These are phyloP conservation scores for Phytophthora multivora DNA, from an alignment of 352 stramenopile species.

Conservation along the genomic window DNA sequence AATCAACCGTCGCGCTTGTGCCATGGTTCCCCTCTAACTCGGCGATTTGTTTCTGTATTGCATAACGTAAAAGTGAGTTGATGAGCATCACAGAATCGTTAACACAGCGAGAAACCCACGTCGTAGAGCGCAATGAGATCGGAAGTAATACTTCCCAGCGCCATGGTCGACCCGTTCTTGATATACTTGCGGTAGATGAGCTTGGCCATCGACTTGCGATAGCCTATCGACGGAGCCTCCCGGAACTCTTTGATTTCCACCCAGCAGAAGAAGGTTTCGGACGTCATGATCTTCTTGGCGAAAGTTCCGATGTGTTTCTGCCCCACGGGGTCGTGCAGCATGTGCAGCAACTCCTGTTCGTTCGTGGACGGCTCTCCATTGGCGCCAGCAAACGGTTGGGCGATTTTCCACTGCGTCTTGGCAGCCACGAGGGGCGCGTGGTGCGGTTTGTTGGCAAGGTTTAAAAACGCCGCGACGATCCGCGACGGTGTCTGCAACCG, in stretches of 20 bases:
- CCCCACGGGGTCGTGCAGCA: conserved; percentile 79
- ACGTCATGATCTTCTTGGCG: conserved; percentile 84
- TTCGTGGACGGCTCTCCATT: conserved; percentile 55
- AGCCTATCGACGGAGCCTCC: conserved; percentile 64
- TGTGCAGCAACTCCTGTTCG: conserved; percentile 69
- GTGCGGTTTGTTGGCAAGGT: conserved; percentile 64
- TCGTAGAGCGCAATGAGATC: conserved; percentile 75
- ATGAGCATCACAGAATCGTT: conserved; percentile 7
- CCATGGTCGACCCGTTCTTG: conserved; percentile 75
- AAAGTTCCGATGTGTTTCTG: conserved; percentile 84
- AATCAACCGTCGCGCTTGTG: conserved; percentile 55
- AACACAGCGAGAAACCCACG: conserved; percentile 40
- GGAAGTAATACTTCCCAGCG: conserved; percentile 73
- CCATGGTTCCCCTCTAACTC: conserved; percentile 49
- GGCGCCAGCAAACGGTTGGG: conserved; percentile 50
- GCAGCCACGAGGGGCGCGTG: conserved; percentile 72
- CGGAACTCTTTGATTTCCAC: conserved; percentile 87
- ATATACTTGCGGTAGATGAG: conserved; percentile 90
- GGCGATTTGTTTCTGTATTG: conserved; percentile 63
- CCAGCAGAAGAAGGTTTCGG: conserved; percentile 88
- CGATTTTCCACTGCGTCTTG: conserved; percentile 83
- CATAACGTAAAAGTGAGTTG: background rate
- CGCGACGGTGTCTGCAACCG: conserved; percentile 54
- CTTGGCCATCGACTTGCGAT: conserved; percentile 77
- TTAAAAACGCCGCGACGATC: conserved; percentile 54